Conservation (phyloP, 1,284 basidiomycete species). For the Pseudozyma pruni region DNA sequence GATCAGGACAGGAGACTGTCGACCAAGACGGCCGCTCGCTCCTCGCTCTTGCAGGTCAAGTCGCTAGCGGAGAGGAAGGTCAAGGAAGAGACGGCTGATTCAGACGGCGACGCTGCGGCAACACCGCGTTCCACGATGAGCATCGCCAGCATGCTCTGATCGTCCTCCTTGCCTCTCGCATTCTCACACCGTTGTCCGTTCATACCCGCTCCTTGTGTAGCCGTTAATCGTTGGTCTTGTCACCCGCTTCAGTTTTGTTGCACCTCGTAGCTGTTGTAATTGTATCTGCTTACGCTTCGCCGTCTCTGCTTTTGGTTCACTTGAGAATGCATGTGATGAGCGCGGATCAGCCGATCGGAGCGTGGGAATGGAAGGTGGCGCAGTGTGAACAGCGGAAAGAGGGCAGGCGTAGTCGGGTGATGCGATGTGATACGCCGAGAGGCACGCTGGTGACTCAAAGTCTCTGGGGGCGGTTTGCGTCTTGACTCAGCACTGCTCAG, state of each 20-base stretch:
- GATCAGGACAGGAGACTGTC: background rate
- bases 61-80: conserved; percentile 11
- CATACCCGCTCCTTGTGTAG: background rate
- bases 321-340: too few relatives aligned
- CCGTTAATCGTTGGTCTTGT: background rate
- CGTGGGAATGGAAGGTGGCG: too few relatives aligned
- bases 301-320: too few relatives aligned
- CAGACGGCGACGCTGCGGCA: conserved; percentile 19
- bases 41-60: conserved; percentile 19
- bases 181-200: background rate
- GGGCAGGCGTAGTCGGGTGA: too few relatives aligned
- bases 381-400: too few relatives aligned
- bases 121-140: conserved; percentile 37
- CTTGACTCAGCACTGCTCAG: too few relatives aligned
- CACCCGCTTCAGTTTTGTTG: background rate
- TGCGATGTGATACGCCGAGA: too few relatives aligned
- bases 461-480: too few relatives aligned
- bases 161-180: background rate
- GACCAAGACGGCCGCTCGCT: background rate
- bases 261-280: too few relatives aligned
- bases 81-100: conserved; percentile 14
- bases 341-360: too few relatives aligned
- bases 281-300: too few relatives aligned
- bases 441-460: too few relatives aligned
- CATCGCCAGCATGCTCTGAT: conserved; percentile 42